Percentiles rank a stretch among this genome's conserved stretches.
Conservation (phyloP, 2,329 filamentous ascomycete genomes). For the Trichoderma koningiopsis region DNA sequence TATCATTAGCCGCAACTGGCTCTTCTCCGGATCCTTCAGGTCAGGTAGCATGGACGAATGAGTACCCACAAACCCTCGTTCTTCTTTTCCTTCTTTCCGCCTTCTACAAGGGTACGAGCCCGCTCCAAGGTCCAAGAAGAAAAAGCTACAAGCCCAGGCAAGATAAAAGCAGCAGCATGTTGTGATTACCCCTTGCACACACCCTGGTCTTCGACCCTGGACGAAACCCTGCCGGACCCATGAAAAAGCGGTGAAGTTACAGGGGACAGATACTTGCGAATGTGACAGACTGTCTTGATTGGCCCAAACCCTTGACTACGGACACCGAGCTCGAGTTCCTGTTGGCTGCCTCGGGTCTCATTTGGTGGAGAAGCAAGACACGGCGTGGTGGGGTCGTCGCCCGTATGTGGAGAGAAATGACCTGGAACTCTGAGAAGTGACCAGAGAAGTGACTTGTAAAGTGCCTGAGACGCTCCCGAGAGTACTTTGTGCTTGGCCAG, state of each 20-base stretch:
- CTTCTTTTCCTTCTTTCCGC: conserved; percentile 4
- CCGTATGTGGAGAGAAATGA: conserved; percentile 7
- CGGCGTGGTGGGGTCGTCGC: conserved; percentile 7
- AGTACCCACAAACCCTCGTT: not conserved
- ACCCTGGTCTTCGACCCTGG: conserved; percentile 6
- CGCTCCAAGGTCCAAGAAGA: not conserved
- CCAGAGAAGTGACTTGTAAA: not conserved
- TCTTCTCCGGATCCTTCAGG: not conserved
- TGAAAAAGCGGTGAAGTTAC: conserved; percentile 25
- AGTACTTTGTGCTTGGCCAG: not conserved
- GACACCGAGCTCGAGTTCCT: not conserved
- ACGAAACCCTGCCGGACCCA: not conserved
- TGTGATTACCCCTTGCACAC: not conserved
- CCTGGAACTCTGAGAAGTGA: conserved; percentile 1
- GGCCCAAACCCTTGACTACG: not conserved
- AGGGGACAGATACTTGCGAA: conserved; percentile 4
- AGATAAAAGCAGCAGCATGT: not conserved
- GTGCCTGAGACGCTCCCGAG: not conserved
- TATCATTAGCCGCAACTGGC: conserved; percentile 11
- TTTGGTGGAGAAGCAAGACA: conserved; percentile 14
- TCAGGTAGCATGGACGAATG: not conserved
- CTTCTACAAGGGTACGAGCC: conserved; percentile 15
- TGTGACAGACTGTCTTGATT: not conserved
- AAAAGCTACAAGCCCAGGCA: not conserved
- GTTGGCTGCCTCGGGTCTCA: conserved; percentile 20